Base-by-base conservation (phyloP, 176 grass and related monocot genomes). In the Oryza meridionalis region DNA sequence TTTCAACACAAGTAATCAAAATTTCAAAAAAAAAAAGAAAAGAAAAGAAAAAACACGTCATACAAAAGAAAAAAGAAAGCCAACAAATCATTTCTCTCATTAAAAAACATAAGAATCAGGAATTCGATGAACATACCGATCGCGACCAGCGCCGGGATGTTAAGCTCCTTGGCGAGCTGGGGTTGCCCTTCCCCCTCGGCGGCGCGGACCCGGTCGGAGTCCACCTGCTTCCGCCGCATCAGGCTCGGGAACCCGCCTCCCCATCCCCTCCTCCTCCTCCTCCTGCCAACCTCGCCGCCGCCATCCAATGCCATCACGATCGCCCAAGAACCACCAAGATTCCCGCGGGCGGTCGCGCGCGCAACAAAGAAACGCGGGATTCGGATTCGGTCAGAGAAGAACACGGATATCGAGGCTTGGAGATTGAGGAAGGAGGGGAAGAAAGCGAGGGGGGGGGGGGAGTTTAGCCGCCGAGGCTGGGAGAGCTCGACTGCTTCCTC, bases 221-320 rank as follows among this genome's bases (percentile, higher is more conserved):
- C 96, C 67, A 95, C 96, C 91, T 93, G 96, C 82, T 98, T 98
- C 76, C 96, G 85, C 26, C 96, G 88, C 87, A 88, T 80, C 93
- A 98, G 84, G 58, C 82, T 77, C 70, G 82, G 82, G 38, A 94
- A 53, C 24, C 82, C 85, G 33, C 82, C 35, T 3, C 70, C 73
- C 75, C 81, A 74, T 81, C 72, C 80, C 51, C 79, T 72, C 79
- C 79, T 72, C 51, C 79, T 72, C 79, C 79, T 72, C 79, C 51
- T 11, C 76, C 78, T 22, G 72, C 73, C 49, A 75, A 9, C 50
- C 73, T 75, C 78, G 15, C 17, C 33, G 33, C 70, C 88, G 5
- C 26, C 86, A 77, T 75, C 73, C 84, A 91, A 76, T 65, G 86
- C 88, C 86, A 90, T 94, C 73, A 53, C 73, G 80, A 77, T 53